Evolutionary conservation across 2,329 filamentous ascomycete species (phyloP), one percentile per base, ranked within the genome.

Genomic region (Thyridium curvatum): DNA sequence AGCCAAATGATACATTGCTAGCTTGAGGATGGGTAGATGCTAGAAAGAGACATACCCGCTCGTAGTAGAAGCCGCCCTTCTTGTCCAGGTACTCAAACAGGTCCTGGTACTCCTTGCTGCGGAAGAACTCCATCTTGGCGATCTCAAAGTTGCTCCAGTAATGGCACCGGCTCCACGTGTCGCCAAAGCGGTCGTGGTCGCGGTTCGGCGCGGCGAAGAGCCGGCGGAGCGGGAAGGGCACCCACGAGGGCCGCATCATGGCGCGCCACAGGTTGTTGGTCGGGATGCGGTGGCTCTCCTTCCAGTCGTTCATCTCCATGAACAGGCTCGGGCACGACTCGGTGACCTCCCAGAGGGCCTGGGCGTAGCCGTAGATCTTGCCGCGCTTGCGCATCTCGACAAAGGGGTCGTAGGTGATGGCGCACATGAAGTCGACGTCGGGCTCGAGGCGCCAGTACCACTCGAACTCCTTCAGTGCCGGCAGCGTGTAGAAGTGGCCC

Each of bases 61-160:
- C 65, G 37, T 57, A 55, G 39, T 68, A 69, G 42, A 69, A 69
- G 2, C 65, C 65, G 3, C 62, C 64, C 28, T 58, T 58, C 34
- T 49, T 52, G 34, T 69, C 65, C 12, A 69, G 48, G 35, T 61
- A 59, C 12, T 60, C 50, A 40, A 66, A 68, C 15, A 65, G 54
- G 9, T 62, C 59, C 41, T 66, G 62, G 35, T 69, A 69, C 30
- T 52, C 52, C 33, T 45, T 50, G 6, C 56, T 53, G 18, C 65
- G 57, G 53, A 67, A 69, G 39, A 68, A 65, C 39, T 68, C 64
- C 53, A 69, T 54, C 41, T 66, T 58, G 26, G 65, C 66, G 39
- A 69, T 69, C 50, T 69, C 66, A 35, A 69, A 69, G 42, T 69
- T 69, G 44, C 62, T 66, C 66, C 66, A 69, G 47, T 66, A 69